Conservation (phyloP, 139 green algal genomes). For the Parachlorella kessleri region DNA sequence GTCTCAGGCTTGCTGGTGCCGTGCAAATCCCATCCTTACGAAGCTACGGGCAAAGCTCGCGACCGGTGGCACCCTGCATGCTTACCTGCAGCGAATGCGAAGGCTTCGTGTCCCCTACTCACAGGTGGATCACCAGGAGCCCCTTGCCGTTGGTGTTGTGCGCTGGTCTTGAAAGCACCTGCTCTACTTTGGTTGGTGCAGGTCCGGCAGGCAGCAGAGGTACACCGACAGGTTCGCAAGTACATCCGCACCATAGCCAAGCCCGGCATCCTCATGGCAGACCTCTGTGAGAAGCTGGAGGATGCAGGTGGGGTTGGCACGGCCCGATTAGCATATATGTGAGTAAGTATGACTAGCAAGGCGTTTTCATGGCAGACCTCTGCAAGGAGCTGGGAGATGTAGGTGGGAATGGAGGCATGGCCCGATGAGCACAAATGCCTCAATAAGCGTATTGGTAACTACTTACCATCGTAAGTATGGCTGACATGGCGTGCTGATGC, state of each 20-base stretch:
- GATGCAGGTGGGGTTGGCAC: constrained; percentile 72
- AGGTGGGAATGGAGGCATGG: constrained; percentile 75
- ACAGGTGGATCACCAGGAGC: no score
- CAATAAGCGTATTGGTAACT: no score
- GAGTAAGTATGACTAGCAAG: constrained; percentile 85
- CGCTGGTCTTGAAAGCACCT: no score
- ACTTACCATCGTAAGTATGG: constrained; percentile 69
- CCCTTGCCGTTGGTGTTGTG: no score
- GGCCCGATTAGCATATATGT: constrained; percentile 92
- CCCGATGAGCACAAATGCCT: constrained; percentile 92
- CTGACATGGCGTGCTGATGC: constrained; percentile 92
- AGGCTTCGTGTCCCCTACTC: no score
- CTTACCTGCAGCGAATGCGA: no score
- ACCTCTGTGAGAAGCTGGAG: constrained; percentile 97
- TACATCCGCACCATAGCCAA: constrained; percentile 91
- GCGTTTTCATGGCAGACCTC: constrained; percentile 89
- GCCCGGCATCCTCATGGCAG: constrained; percentile 88
- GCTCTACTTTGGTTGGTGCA: no score
- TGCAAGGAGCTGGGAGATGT: constrained; percentile 93
- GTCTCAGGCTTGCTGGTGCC: no score
- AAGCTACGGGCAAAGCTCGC: no score
- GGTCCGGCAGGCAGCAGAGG: constrained; percentile 88
- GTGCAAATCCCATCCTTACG: no score
- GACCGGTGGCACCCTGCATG: no score
- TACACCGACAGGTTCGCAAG: constrained; percentile 92